Conservation (phyloP, 208 protist species). For the Leishmania major region DNA sequence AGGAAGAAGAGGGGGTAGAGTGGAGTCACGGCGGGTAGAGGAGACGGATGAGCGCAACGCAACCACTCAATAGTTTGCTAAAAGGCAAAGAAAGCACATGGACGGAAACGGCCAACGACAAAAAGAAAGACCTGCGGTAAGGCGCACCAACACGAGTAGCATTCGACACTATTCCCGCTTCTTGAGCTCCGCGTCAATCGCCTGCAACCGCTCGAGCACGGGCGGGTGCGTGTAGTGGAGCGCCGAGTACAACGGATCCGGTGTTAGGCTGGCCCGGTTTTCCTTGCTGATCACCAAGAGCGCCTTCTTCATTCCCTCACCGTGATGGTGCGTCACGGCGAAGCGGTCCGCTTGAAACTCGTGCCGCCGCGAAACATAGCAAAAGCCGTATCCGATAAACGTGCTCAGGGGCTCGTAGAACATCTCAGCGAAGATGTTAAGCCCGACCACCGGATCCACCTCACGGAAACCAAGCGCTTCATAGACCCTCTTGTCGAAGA, state of each 20-base stretch:
- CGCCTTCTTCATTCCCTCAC: conserved; percentile 33
- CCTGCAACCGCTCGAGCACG: conserved; percentile 67
- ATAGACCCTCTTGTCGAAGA: conserved; percentile 73
- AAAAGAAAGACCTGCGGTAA: neutral
- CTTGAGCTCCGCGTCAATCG: conserved; percentile 59
- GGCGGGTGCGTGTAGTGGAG: conserved; percentile 82
- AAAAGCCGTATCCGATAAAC: conserved; percentile 47
- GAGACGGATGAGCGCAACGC: neutral
- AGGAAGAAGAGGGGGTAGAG: too few species aligned
- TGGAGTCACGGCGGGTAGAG: neutral
- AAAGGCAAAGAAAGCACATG: neutral
- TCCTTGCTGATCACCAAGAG: conserved; percentile 62
- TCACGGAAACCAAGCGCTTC: conserved; percentile 69
- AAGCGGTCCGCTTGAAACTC: conserved; percentile 84
- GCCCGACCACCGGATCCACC: conserved; percentile 61
- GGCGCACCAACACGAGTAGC: neutral
- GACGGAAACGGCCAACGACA: neutral
- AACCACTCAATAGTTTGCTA: neutral
- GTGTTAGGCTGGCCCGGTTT: conserved; percentile 63
- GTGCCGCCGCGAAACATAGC: conserved; percentile 35
- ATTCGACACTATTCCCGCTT: conserved; percentile 28
- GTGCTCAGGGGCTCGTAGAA: conserved; percentile 46
- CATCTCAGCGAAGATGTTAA: conserved; percentile 53
- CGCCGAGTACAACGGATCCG: conserved; percentile 73
- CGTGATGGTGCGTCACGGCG: conserved; percentile 57